A percentile compares a stretch with the other conserved stretches of the same genome.
Evolutionary conservation across 208 protist genomes (phyloP).

Genomic region (Trichomonas vaginalis): DNA sequence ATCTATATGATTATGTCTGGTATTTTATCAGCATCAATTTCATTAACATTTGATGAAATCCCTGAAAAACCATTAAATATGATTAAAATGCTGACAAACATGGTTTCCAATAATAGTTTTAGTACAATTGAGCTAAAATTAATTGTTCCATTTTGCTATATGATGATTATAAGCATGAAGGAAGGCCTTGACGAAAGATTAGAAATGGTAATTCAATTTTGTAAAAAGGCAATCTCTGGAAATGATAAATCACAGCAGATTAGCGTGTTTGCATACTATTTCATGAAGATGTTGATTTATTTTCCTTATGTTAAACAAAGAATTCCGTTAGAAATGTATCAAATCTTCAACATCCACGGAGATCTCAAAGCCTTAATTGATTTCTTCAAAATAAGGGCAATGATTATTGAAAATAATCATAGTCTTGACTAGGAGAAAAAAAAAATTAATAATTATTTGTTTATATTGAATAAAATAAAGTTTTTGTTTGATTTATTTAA

Average conservation of each 20-base stretch:
- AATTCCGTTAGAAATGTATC: not conserved
- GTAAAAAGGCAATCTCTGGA: not conserved
- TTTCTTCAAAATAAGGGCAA: not conserved
- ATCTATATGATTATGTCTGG: not conserved
- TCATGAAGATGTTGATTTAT: not conserved
- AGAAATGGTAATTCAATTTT: not conserved
- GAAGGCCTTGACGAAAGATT: not conserved
- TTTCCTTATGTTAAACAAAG: not conserved
- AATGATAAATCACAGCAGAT: not conserved
- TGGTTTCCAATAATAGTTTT: not conserved
- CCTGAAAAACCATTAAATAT: not conserved
- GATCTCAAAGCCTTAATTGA: not conserved
- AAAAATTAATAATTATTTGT: too few relatives aligned
- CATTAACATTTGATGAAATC: not conserved
- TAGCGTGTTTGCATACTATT: not conserved
- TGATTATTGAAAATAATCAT: too few relatives aligned
- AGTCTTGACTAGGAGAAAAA: too few relatives aligned
- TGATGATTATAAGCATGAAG: not conserved
- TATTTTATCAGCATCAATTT: not conserved
- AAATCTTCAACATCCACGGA: not conserved
- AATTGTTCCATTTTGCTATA: not conserved
- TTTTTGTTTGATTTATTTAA: too few relatives aligned
- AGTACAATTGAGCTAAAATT: not conserved
- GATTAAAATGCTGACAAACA: not conserved
- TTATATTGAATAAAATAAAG: too few relatives aligned